Evolutionary conservation across 768 basidiomycete genomes (phyloP).

Genomic region (Pholiota molesta): DNA sequence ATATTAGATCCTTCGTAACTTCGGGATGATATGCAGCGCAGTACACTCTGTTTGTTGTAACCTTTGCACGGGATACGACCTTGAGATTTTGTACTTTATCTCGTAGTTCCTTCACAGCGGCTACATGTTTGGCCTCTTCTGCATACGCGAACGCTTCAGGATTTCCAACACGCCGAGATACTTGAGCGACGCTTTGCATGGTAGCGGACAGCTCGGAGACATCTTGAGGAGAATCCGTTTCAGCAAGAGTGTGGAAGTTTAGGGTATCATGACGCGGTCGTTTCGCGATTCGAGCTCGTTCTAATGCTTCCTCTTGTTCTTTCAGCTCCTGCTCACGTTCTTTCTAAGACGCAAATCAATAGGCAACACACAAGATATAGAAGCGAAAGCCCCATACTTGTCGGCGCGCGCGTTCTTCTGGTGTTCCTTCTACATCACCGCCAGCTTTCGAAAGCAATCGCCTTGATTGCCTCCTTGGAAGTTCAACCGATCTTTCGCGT

Average conservation of each 20-base stretch:
- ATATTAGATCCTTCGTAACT: slow-evolving; percentile 77
- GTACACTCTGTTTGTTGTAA: slow-evolving; percentile 75
- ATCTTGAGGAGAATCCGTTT: slow-evolving; percentile 53
- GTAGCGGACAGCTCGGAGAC: slow-evolving; percentile 46
- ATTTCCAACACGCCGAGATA: slow-evolving; percentile 41
- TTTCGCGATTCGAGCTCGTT: slow-evolving; percentile 62
- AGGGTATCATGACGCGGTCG: slow-evolving; percentile 71
- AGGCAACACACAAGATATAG: neutral
- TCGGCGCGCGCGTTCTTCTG: slow-evolving; percentile 64
- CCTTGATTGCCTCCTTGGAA: slow-evolving; percentile 68
- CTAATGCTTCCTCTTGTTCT: slow-evolving; percentile 71
- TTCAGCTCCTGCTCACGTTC: slow-evolving; percentile 52
- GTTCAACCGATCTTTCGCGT: slow-evolving; percentile 44
- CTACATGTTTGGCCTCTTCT: slow-evolving; percentile 46
- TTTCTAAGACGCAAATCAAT: slow-evolving; percentile 33
- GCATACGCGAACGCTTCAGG: slow-evolving; percentile 58
- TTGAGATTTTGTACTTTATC: slow-evolving; percentile 57
- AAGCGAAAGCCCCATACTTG: slow-evolving; percentile 44
- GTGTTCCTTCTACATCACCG: slow-evolving; percentile 65
- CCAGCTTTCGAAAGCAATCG: slow-evolving; percentile 52
- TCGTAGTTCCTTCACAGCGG: slow-evolving; percentile 55
- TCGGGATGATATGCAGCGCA: slow-evolving; percentile 84
- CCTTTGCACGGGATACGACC: slow-evolving; percentile 79
- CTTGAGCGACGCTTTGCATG: slow-evolving; percentile 43
- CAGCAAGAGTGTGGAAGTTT: slow-evolving; percentile 55